Conservation (phyloP, 2,329 filamentous ascomycete species). For the Curvularia spicifera region DNA sequence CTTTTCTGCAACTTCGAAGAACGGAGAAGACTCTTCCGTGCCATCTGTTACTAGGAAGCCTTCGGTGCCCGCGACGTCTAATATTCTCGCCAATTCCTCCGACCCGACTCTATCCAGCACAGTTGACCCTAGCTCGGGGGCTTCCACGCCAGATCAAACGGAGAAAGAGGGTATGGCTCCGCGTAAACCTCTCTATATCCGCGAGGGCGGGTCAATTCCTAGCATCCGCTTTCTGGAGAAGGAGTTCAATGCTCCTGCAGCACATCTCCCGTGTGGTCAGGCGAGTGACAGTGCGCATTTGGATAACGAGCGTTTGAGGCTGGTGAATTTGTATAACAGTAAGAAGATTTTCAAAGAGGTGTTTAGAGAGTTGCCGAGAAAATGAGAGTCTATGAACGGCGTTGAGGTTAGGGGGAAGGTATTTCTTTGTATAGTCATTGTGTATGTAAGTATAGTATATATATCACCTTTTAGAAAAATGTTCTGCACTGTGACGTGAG, state of each 20-base stretch:
- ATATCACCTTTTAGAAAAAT: too few species aligned
- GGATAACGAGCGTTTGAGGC: conserved; percentile 89
- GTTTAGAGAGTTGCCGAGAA: conserved; percentile 67
- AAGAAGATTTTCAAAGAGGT: conserved; percentile 89
- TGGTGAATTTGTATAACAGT: conserved; percentile 88
- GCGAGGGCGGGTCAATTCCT: conserved; percentile 94
- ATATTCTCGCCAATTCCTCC: conserved; percentile 55
- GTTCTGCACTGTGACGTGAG: too few species aligned
- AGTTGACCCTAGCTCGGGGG: conserved; percentile 4
- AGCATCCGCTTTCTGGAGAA: conserved; percentile 94
- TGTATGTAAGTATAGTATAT: too few species aligned
- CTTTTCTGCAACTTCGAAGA: conserved; percentile 21
- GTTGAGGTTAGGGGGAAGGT: not conserved
- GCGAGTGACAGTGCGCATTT: conserved; percentile 93
- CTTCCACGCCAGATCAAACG: conserved; percentile 4
- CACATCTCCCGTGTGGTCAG: conserved; percentile 92
- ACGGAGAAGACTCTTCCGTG: conserved; percentile 8
- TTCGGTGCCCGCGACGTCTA: conserved; percentile 57
- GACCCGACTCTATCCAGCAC: conserved; percentile 26
- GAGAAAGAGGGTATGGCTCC: conserved; percentile 2
- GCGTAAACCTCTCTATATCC: conserved; percentile 82
- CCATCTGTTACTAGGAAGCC: conserved; percentile 16
- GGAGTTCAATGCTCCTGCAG: conserved; percentile 87
- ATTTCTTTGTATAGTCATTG: too few species aligned
- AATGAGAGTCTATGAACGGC: not conserved